Percentiles rank a stretch among this genome's conserved stretches.
Evolutionary conservation across 2,329 filamentous ascomycete genomes (phyloP).

Genomic region (Stylonectria norvegica): DNA sequence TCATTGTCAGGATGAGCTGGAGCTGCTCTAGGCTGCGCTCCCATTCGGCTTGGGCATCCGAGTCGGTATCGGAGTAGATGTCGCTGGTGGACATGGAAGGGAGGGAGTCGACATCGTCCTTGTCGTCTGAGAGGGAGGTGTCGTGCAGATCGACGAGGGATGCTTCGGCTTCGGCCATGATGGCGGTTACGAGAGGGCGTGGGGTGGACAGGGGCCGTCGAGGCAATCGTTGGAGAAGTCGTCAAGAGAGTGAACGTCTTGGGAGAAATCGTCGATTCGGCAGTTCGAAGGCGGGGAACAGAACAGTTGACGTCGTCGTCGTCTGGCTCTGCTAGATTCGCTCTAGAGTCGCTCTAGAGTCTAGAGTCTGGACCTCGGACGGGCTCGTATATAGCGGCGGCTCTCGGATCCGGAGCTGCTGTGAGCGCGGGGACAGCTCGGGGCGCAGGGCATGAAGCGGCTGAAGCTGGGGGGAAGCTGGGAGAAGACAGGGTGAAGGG

Average conservation of each 20-base stretch:
- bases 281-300: neutral
- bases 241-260: neutral
- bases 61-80: constrained; percentile 56
- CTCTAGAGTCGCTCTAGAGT: neutral
- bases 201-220: too few relatives aligned
- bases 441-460: neutral
- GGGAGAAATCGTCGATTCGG: neutral
- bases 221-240: neutral
- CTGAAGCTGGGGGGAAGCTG: neutral
- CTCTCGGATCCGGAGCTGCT: neutral
- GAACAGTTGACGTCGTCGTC: too few relatives aligned
- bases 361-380: neutral
- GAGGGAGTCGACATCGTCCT: constrained; percentile 60
- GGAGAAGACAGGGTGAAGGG: too few relatives aligned
- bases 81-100: constrained; percentile 61
- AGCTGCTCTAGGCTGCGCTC: constrained; percentile 90
- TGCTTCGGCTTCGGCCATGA: constrained; percentile 38
- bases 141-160: constrained; percentile 52
- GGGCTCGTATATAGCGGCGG: neutral
- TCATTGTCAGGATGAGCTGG: constrained; percentile 89
- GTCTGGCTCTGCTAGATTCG: too few relatives aligned
- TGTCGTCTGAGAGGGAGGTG: constrained; percentile 44
- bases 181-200: constrained; percentile 2
- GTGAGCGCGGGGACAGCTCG: neutral
- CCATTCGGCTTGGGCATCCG: constrained; percentile 93